phyloP scores from a whole-genome alignment of 345 rosid genomes.

The Syzygium oleosum region DNA sequence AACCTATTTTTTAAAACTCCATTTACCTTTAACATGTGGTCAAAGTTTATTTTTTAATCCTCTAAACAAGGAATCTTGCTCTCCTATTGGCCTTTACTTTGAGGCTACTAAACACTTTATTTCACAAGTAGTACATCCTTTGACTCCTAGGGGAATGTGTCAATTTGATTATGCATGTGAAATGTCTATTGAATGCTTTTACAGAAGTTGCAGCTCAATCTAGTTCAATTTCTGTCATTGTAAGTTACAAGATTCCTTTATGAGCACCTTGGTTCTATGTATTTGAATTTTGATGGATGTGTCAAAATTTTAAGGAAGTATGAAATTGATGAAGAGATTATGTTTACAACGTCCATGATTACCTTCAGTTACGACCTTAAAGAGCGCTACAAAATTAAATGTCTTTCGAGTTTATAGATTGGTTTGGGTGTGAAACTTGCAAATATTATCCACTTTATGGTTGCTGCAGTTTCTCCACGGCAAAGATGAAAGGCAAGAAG shows the following conservation, averaged over 20 bases:
- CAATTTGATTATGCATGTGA: not conserved
- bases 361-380: not conserved
- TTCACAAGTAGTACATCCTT: not conserved
- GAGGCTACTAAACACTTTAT: not conserved
- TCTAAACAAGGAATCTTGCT: not conserved
- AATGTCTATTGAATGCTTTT: not conserved
- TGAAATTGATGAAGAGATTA: not conserved
- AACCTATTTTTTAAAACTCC: not conserved
- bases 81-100: not conserved
- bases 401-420: not conserved
- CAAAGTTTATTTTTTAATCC: not conserved
- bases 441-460: not conserved
- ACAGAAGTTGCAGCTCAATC: not conserved
- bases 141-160: not conserved
- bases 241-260: not conserved
- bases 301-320: not conserved
- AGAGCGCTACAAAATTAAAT: not conserved
- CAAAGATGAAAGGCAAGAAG: constrained; percentile 11
- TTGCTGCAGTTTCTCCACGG: not conserved
- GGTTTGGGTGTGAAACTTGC: not conserved
- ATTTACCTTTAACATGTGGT: not conserved
- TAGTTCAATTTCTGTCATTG: not conserved
- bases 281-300: not conserved
- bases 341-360: not conserved
- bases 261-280: not conserved